Evolutionary conservation across 2,329 filamentous ascomycete species (phyloP), one percentile per base, ranked within the genome.

Genomic region (Alternaria postmessia): DNA sequence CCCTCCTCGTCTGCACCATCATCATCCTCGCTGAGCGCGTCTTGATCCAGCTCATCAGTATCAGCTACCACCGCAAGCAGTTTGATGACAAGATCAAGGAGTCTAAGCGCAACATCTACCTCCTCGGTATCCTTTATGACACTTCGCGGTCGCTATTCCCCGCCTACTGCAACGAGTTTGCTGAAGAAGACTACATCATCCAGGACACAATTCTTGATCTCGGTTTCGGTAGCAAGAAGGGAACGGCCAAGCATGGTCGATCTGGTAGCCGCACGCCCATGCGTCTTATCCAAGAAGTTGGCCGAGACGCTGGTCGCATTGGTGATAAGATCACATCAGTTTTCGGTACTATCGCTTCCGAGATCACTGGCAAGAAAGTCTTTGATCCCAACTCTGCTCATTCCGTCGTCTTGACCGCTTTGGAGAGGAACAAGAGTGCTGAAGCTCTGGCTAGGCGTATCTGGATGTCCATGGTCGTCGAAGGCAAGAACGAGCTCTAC

Each of bases 381-480:
- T 96, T 98, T 82, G 97, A 97, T 78, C 90, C 93, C 14, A 94
- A 92, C 72, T 91, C 93, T 5, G 89, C 94, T 1, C 94, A 97
- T 76, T 95, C 93, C 0, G 88, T 98, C 49, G 93, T 98, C 5
- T 84, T 96, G 12, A 89, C 96, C 75, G 95, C 94, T 8, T 84
- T 98, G 32, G 94, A 97, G 79, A 94, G 93, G 81, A 88, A 87
- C 43, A 85, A 86, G 61, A 91, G 93, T 7, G 92, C 93, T 0
- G 94, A 98, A 77, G 95, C 95, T n/a, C 82, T 98, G 59, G 94
- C 92, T n/a, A 90, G 88, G 68, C 91, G 95, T 72, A 90, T 98
- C 64, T 98, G 95, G 95, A 96, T 97, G 92, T 97, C 94, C 1
- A 96, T 97, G 75, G 95, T 97, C 1, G 88, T 95, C 4, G 94